Evolutionary conservation across 2,329 filamentous ascomycete species (phyloP), one percentile per base, ranked within the genome.

Genomic region (Fusarium protoensiforme): DNA sequence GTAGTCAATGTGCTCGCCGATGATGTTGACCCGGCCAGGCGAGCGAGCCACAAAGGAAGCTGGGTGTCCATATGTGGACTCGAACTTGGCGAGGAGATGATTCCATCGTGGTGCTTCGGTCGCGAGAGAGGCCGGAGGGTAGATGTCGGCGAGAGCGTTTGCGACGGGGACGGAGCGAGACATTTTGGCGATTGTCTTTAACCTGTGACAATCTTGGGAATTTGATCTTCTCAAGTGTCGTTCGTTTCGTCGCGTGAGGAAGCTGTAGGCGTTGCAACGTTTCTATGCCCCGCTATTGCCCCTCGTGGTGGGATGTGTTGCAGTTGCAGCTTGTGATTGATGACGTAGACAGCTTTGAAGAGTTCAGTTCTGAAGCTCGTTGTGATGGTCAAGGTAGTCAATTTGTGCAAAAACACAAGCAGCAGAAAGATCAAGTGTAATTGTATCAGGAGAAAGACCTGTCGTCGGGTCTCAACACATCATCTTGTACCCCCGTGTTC

Each of bases 1-100:
- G 85, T 99, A 99, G 86, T 99, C 96, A 79, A 99, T 98, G 85
- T 99, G 96, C 88, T 99, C 96, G 82, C 96, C 96, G 81, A 99
- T 98, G 80, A 99, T 96, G 85, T 98, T 98, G 75, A 99, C 96
- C 75, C 96, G 91, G 68, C 96, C 96, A 1, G 96, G 96, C 64
- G 95, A 98, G 72, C 96, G 92, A 11, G 96, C 90, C 22, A 98
- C 91, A 78, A 98, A 98, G 67, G 93, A 89, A 41, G 95, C 91
- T 18, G 87, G 85, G 60, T 90, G 87, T 75, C 91, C 92, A 83
- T 96, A 97, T 46, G 84, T 85, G 66, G 88, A 83, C 75, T 91
- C 86, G 84, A 98, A 98, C 75, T 88, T 88, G 60, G 88, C 84
- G 46, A 96, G 85, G 48, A 98, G 88, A 48, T 84, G 86, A 77